Conservation (phyloP, 768 basidiomycete species). For the Chalciporus piperatus region DNA sequence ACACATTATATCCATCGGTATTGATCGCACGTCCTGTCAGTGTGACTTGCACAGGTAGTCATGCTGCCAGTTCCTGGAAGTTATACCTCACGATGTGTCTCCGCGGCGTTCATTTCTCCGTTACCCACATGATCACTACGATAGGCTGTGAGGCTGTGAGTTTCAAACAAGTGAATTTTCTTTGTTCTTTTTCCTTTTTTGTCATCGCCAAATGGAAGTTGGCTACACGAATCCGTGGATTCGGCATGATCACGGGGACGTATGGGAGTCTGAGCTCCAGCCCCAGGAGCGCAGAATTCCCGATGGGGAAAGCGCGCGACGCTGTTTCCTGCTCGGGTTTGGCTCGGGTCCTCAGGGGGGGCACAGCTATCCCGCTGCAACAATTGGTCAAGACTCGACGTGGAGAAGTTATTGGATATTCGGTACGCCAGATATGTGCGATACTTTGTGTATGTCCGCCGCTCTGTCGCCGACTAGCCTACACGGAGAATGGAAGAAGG, state of each 20-base stretch:
- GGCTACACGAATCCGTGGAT: background rate
- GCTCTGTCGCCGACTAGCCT: background rate
- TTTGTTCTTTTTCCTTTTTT: slow-evolving; percentile 6
- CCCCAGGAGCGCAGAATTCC: background rate
- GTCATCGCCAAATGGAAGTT: slow-evolving; percentile 14
- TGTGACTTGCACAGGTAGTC: slow-evolving; percentile 6
- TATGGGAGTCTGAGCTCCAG: too few species aligned
- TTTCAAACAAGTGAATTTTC: too few species aligned
- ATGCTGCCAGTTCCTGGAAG: slow-evolving; percentile 4
- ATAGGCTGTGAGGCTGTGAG: background rate
- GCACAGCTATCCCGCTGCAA: background rate
- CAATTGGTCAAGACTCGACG: background rate
- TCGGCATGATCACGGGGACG: background rate
- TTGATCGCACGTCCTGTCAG: background rate
- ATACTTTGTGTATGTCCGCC: background rate
- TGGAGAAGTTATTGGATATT: background rate
- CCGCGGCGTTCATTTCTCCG: slow-evolving; percentile 15
- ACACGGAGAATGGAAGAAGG: background rate
- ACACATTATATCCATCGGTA: too few species aligned
- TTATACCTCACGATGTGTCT: slow-evolving; percentile 6
- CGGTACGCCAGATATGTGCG: background rate
- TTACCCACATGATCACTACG: slow-evolving; percentile 1
- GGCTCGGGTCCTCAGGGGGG: background rate
- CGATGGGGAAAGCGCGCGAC: background rate
- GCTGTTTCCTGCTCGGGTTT: too few species aligned